These are phyloP conservation scores for Penicillium paxilli DNA, from an alignment of 495 filamentous ascomycete species.

Conservation along the genomic window DNA sequence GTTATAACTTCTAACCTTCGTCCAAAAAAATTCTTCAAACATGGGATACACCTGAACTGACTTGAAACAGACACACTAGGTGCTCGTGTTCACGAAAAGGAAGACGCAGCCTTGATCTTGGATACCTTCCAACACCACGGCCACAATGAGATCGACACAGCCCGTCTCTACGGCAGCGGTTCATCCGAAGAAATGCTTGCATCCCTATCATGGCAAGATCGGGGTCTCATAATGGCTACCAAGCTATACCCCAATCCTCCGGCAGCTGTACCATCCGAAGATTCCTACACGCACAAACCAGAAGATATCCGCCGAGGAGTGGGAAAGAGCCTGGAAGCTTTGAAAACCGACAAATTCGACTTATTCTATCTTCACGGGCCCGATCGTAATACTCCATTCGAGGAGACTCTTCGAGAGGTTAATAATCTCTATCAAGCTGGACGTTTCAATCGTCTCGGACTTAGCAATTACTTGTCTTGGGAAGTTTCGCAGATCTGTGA, in stretches of 20 bases:
- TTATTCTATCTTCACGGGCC: conserved; percentile 48
- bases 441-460: conserved; percentile 41
- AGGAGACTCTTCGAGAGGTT: conserved; percentile 41
- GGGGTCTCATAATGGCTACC: conserved; percentile 56
- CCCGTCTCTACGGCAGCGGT: conserved; percentile 52
- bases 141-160: conserved; percentile 60
- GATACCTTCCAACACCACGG: conserved; percentile 56
- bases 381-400: conserved; percentile 41
- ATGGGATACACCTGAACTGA: not conserved
- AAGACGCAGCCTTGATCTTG: conserved; percentile 23
- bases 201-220: conserved; percentile 49
- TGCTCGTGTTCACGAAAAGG: conserved; percentile 13
- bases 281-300: conserved; percentile 25
- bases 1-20: not conserved
- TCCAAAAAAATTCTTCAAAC: no score
- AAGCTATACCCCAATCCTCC: conserved; percentile 46
- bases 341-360: conserved; percentile 31
- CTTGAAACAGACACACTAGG: conserved; percentile 8
- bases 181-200: conserved; percentile 51
- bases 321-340: conserved; percentile 38
- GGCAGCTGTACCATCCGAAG: not conserved
- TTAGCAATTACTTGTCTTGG: conserved; percentile 45
- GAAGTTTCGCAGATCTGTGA: conserved; percentile 45
- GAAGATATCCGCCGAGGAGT: conserved; percentile 39
- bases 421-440: conserved; percentile 37